Conservation (phyloP, 306 rosid genomes). For the Oemleria cerasiformis region DNA sequence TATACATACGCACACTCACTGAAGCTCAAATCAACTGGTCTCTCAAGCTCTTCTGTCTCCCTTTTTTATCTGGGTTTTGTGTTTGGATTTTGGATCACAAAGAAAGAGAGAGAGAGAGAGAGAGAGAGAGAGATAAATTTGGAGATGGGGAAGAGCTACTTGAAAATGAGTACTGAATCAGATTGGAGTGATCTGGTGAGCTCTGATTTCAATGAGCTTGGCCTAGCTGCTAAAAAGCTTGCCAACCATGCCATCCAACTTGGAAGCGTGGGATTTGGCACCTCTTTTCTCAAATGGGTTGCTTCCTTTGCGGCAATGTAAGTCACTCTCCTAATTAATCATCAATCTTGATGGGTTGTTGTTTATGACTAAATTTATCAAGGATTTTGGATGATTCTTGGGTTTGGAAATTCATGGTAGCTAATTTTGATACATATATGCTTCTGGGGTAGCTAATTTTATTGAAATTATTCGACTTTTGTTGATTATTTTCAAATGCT, state of each 20-base stretch:
- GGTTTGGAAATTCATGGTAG: neutral
- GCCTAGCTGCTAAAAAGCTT: conserved; percentile 44
- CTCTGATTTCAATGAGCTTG: conserved; percentile 59
- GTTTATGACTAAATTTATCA: neutral
- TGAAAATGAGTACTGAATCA: conserved; percentile 43
- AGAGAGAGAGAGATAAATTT: too few relatives aligned
- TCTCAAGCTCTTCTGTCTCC: neutral
- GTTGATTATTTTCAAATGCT: neutral
- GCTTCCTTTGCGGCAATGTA: conserved; percentile 83
- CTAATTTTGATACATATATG: neutral
- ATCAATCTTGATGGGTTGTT: neutral
- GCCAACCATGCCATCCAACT: conserved; percentile 56
- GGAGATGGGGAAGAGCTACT: conserved; percentile 31
- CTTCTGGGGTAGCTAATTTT: neutral
- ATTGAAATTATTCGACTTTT: neutral
- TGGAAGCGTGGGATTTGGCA: conserved; percentile 56
- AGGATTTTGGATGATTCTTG: neutral
- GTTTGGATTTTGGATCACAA: too few relatives aligned
- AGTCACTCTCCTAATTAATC: neutral
- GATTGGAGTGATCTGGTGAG: conserved; percentile 40
- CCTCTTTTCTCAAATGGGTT: conserved; percentile 59
- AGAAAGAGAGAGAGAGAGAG: too few relatives aligned
- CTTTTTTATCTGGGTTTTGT: neutral
- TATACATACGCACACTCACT: neutral
- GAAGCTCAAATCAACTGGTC: neutral